phyloP scores from a whole-genome alignment of 768 basidiomycete species.

The Phlegmacium glaucopus region DNA sequence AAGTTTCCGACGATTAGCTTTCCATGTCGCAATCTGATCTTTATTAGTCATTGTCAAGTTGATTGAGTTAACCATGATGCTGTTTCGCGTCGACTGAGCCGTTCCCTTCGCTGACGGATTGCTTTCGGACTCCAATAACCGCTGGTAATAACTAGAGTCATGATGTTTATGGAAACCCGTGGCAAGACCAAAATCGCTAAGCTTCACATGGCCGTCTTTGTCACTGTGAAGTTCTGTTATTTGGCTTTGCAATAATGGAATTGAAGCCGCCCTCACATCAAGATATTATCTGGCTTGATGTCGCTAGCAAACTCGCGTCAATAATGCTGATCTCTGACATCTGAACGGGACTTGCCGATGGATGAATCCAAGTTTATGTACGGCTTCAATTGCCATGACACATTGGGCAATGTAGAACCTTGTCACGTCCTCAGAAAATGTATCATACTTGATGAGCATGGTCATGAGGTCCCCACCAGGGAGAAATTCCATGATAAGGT shows the following conservation, averaged over 20 bases:
- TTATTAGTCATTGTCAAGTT: conserved; percentile 94
- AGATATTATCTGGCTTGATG: conserved; percentile 96
- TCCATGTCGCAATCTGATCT: conserved; percentile 97
- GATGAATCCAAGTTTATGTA: conserved; percentile 96
- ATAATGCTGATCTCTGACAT: background rate
- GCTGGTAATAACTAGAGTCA: conserved; percentile 93
- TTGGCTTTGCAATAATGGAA: background rate
- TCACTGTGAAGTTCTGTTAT: conserved; percentile 42
- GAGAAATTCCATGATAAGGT: conserved; percentile 98
- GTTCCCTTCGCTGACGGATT: conserved; percentile 39
- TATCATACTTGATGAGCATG: conserved; percentile 99
- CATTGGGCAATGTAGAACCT: conserved; percentile 99
- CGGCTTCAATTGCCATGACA: conserved; percentile 95
- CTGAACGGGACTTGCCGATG: conserved; percentile 64
- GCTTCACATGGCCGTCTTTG: conserved; percentile 94
- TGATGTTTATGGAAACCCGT: conserved; percentile 99
- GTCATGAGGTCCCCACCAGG: conserved; percentile 99
- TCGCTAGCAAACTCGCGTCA: conserved; percentile 51
- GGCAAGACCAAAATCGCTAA: conserved; percentile 97
- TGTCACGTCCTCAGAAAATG: conserved; percentile 96
- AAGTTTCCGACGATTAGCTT: conserved; percentile 94
- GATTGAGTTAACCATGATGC: conserved; percentile 96
- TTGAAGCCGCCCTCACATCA: conserved; percentile 49
- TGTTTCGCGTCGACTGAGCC: conserved; percentile 68
- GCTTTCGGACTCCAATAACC: conserved; percentile 69